Conservation (phyloP, 2,329 filamentous ascomycete species). For the Xylaria sp. region DNA sequence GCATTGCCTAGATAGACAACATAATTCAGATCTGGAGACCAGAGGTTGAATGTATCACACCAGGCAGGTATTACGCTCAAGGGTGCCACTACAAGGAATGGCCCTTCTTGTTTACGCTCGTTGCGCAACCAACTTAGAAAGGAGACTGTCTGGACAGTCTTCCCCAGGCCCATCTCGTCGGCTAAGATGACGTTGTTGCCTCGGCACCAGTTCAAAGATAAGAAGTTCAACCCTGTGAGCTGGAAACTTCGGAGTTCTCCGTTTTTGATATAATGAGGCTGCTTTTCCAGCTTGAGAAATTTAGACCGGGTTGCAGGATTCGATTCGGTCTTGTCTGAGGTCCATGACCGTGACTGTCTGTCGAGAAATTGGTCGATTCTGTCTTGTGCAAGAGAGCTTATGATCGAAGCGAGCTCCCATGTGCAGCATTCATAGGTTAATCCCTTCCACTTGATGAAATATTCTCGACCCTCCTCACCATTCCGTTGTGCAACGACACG, state of each 20-base stretch:
- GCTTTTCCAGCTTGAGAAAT: slow-evolving; percentile 79
- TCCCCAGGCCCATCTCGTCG: slow-evolving; percentile 98
- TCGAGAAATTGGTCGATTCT: slow-evolving; percentile 94
- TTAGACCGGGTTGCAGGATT: slow-evolving; percentile 78
- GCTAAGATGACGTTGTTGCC: slow-evolving; percentile 96
- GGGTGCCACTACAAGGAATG: slow-evolving; percentile 96
- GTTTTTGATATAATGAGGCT: slow-evolving; percentile 85
- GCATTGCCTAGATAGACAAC: slow-evolving; percentile 95
- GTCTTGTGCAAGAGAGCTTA: slow-evolving; percentile 82
- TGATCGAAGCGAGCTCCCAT: slow-evolving; percentile 83
- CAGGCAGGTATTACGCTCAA: slow-evolving; percentile 97
- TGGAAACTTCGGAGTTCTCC: slow-evolving; percentile 94
- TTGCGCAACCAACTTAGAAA: slow-evolving; percentile 98
- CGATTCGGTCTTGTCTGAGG: slow-evolving; percentile 81
- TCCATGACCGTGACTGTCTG: slow-evolving; percentile 81
- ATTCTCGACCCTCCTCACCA: slow-evolving; percentile 84
- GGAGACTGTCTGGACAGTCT: slow-evolving; percentile 96
- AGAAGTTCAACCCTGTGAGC: slow-evolving; percentile 91
- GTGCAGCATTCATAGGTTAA: slow-evolving; percentile 94
- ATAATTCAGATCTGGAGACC: slow-evolving; percentile 96
- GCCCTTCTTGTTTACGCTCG: slow-evolving; percentile 87
- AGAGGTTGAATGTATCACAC: slow-evolving; percentile 97
- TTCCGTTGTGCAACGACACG: slow-evolving; percentile 87
- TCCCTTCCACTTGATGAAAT: slow-evolving; percentile 97
- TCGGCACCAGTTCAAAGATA: slow-evolving; percentile 95